These are phyloP conservation scores for Neopestalotiopsis sp. DNA, from an alignment of 2,329 filamentous ascomycete genomes.

Conservation along the genomic window DNA sequence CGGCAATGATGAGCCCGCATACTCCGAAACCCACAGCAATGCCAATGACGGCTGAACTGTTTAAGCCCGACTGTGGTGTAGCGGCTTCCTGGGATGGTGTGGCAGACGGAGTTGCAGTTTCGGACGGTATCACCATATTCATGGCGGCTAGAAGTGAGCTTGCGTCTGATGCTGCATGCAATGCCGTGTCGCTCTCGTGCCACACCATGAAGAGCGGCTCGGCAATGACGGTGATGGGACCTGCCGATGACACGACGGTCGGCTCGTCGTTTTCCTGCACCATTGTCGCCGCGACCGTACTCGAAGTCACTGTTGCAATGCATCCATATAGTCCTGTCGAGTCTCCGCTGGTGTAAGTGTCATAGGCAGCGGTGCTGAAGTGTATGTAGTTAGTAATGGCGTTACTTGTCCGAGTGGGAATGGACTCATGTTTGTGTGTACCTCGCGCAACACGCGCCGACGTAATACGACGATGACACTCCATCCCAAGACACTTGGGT, in stretches of 20 bases:
- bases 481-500: constrained; percentile 15
- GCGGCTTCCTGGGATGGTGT: background rate
- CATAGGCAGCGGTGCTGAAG: constrained; percentile 3
- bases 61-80: background rate
- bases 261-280: constrained; percentile 9
- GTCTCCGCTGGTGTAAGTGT: constrained; percentile 3
- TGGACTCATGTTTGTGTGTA: background rate
- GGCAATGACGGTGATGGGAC: constrained; percentile 12
- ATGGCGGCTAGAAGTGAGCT: constrained; percentile 18
- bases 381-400: background rate
- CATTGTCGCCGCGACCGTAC: background rate
- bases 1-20: constrained; percentile 10
- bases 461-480: constrained; percentile 3
- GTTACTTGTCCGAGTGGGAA: background rate
- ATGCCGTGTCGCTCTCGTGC: constrained; percentile 13
- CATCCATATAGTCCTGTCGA: background rate
- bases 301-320: constrained; percentile 6
- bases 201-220: constrained; percentile 20
- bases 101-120: background rate
- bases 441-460: constrained; percentile 19
- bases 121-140: background rate
- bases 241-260: constrained; percentile 2
- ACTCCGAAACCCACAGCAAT: constrained; percentile 9
- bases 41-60: background rate
- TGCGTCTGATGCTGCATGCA: constrained; percentile 16